Evolutionary conservation across 1,284 basidiomycete genomes (phyloP), one percentile per base, ranked within the genome.

Genomic region (Boletus holoroseus): DNA sequence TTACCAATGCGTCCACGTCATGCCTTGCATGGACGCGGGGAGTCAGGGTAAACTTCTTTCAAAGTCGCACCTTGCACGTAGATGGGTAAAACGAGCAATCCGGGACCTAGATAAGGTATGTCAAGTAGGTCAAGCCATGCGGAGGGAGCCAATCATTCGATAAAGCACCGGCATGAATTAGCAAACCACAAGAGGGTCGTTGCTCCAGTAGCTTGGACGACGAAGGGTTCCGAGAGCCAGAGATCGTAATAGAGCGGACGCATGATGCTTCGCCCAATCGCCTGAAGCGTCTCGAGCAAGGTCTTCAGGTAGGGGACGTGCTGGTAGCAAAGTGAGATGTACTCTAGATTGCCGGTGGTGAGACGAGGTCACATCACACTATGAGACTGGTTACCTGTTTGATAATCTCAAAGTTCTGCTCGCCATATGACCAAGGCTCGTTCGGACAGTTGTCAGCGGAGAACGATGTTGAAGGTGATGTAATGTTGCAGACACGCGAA

Each of bases 391-490:
- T 42, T 47, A 47, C 27, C 55, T 69, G 61, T 56, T 73, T 73
- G 55, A 72, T 62, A 27, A 72, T 74, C 0, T 41, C 16, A 15
- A 41, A 16, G 16, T 41, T 41, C 16, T 68, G 71, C 36, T 66
- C 68, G 7, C 72, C 72, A 47, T 72, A 73, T 0, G 70, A 59
- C 72, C 72, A 73, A 16, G 71, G 72, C 70, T 47, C 27, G 26
- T 41, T 30, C 15, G 45, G 45, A 41, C 35, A 30, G 30, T 34
- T 34, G 24, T 42, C 34, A 7, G 39, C 38, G 13, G 7, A 16
- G 16, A 34, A 9, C 27, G 41, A n/a, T 11, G 30, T 35, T 15
- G 28, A 12, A 43, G 47, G 39, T 24, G 20, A 48, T 22, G 39
- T 44, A 8, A 35, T 44, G 16, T 44, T 43, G 24, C 39, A 26